Base-by-base conservation (phyloP, 2,329 filamentous ascomycete genomes). In the Sporothrix pallida region DNA sequence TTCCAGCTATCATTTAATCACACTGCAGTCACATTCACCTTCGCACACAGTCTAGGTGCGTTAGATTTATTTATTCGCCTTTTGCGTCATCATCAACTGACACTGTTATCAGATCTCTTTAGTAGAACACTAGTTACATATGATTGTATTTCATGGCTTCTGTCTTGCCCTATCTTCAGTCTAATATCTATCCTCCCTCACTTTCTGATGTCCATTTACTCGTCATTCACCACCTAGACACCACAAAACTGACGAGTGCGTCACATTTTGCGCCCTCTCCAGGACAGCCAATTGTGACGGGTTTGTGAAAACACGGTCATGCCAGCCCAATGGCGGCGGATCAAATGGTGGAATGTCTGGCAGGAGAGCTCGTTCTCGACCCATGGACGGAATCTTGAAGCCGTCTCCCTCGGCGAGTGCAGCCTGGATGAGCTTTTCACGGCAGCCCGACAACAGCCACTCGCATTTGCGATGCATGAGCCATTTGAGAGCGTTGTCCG, bases 151-250 rank as follows among this genome's bases (percentile, higher is more conserved):
- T 37, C 31, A 37, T 37, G 4, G 7, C 31, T 37, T 6, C 31
- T 37, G 31, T 37, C 31, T 6, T 37, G 31, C 7, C 31, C 31
- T 37, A 37, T 37, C 31, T 26, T 13, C 58, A 42, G 17, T 23
- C 13, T 15, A n/a, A 37, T 23, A 26, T 37, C 31, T 23, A 31
- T 15, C 13, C 26, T 7, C 8, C 5, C 31, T 10, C n/a, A 46
- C 42, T n/a, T 26, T 56, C 79, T 78, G 1, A 52, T 78, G 79
- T 78, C 54, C 5, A 5, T 12, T n/a, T 15, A 80, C 80, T 54
- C 63, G 42, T 15, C 54, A 15, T 67, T 67, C 20, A 17, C 12
- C 20, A 10, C 62, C 48, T 10, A 72, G 46, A 54, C 75, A 76
- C 75, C 75, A 76, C 58, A 72, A 12, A 13, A 42, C 58, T 12